Percentiles rank a stretch among this genome's conserved stretches.
phyloP scores from a whole-genome alignment of 371 early-diverging fungal genomes.

The Entomophthora muscae region DNA sequence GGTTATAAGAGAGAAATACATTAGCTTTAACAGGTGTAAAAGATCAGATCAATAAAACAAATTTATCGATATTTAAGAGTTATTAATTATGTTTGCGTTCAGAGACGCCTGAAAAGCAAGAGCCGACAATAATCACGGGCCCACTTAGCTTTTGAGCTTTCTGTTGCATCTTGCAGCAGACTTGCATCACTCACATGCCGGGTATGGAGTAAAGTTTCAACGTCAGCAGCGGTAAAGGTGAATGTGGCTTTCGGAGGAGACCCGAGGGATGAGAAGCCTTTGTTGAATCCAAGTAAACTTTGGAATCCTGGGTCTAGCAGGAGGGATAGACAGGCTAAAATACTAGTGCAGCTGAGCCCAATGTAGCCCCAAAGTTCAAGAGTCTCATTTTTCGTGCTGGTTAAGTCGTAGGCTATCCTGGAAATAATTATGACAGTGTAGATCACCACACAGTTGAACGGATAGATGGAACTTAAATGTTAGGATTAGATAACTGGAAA shows the following conservation, averaged over 20 bases:
- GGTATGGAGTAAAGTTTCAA: not conserved
- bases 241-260: not conserved
- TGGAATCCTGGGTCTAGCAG: not conserved
- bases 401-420: not conserved
- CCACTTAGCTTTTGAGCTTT: not conserved
- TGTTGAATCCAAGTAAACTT: not conserved
- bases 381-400: not conserved
- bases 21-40: too few species aligned
- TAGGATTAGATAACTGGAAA: not conserved
- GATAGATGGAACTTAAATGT: not conserved
- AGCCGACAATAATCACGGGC: not conserved
- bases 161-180: not conserved
- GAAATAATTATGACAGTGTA: not conserved
- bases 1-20: too few species aligned
- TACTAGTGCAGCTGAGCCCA: not conserved
- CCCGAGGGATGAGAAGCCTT: not conserved
- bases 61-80: too few species aligned
- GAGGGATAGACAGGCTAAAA: not conserved
- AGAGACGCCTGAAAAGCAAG: not conserved
- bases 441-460: not conserved
- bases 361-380: not conserved
- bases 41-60: too few species aligned
- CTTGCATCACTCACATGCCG: not conserved
- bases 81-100: too few species aligned
- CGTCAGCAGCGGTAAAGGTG: not conserved